These are phyloP conservation scores for Botrytis squamosa DNA, from an alignment of 2,329 filamentous ascomycete species.

Conservation along the genomic window DNA sequence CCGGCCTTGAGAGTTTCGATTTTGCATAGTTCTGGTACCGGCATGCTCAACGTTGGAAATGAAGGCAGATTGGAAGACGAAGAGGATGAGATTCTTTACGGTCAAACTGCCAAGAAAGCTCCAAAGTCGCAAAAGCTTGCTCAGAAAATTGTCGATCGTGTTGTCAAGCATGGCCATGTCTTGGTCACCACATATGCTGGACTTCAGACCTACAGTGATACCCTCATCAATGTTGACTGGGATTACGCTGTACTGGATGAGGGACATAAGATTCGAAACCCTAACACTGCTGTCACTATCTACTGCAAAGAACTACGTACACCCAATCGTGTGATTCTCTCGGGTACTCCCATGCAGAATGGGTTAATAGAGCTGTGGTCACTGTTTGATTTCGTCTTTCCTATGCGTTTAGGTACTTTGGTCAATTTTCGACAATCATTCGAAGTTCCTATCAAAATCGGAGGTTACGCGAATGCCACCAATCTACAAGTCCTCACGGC, in stretches of 20 bases:
- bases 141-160: constrained; percentile 76
- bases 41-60: constrained; percentile 79
- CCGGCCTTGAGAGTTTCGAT: constrained; percentile 96
- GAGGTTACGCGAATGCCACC: constrained; percentile 92
- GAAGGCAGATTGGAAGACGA: constrained; percentile 61
- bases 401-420: constrained; percentile 89
- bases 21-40: constrained; percentile 90
- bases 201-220: constrained; percentile 84
- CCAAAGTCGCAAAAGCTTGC: constrained; percentile 67
- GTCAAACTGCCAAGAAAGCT: constrained; percentile 40
- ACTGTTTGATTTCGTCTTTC: constrained; percentile 94
- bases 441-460: constrained; percentile 88
- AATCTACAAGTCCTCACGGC: constrained; percentile 94
- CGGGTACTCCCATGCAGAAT: constrained; percentile 97
- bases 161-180: constrained; percentile 82
- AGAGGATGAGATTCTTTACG: constrained; percentile 47
- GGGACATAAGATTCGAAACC: constrained; percentile 97
- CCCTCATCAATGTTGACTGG: constrained; percentile 83
- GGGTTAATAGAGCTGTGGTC: constrained; percentile 96
- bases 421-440: constrained; percentile 90
- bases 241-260: constrained; percentile 93
- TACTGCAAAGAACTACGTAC: constrained; percentile 93
- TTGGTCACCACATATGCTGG: constrained; percentile 95
- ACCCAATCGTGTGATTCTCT: constrained; percentile 86
- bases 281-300: constrained; percentile 90